Evolutionary conservation across 495 filamentous ascomycete species (phyloP).

Genomic region (Amphirosellinia nigrospora): DNA sequence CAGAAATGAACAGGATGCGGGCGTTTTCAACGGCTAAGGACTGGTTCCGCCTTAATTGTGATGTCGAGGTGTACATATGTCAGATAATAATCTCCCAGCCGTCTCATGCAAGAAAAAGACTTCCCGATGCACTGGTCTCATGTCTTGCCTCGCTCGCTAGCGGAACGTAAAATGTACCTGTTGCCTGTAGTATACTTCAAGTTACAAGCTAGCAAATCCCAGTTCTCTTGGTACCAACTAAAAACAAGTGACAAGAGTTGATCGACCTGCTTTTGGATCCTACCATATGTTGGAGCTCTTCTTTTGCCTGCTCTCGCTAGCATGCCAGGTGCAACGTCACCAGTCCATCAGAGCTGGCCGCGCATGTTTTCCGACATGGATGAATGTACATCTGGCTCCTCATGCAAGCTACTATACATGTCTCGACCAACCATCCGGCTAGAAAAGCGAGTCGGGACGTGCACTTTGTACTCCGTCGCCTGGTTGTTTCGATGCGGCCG

Average conservation of each 20-base stretch:
- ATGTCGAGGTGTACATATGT: conserved; percentile 12
- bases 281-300: conserved; percentile 13
- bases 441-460: conserved; percentile 13
- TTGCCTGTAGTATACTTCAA: neutral
- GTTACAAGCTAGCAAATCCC: conserved; percentile 2
- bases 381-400: neutral
- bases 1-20: neutral
- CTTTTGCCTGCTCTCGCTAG: neutral
- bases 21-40: neutral
- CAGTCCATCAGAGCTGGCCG: conserved; percentile 10
- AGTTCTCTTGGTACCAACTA: neutral
- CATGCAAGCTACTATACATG: conserved; percentile 5
- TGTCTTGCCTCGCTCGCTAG: conserved; percentile 14
- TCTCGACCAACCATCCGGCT: conserved; percentile 13
- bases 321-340: conserved; percentile 14
- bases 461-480: conserved; percentile 16
- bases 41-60: neutral
- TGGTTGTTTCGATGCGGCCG: conserved; percentile 10
- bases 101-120: neutral
- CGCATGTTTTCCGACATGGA: conserved; percentile 12
- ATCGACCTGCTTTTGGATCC: neutral
- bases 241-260: conserved; percentile 1
- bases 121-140: neutral
- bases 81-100: conserved; percentile 13
- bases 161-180: conserved; percentile 7